Base-by-base conservation (phyloP, 306 rosid species). In the Vigna hirtella region DNA sequence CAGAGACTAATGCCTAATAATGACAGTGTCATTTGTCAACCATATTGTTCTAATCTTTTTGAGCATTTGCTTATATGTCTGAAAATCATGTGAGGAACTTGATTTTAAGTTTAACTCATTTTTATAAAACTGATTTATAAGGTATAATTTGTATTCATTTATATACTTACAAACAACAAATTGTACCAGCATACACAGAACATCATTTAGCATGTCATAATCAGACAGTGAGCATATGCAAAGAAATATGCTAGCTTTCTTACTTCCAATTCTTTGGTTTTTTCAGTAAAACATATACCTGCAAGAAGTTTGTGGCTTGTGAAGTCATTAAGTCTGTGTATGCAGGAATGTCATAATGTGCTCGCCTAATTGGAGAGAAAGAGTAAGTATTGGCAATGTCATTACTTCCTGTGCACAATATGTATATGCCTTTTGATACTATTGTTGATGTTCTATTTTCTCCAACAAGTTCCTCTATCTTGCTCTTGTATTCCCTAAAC, bases 361-460 rank as follows among this genome's bases (percentile, higher is more conserved):
- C 4, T 36, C 66, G 68, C 77, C 95, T 84, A 13, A 84, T 68
- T 53, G 56, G 42, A 5, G 42, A 36, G 2, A 36, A 6, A 6
- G 9, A 9, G 32, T 88, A 91, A 64, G 92, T 93, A 58, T 87
- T 88, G 5, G 93, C 90, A 38, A 93, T 83, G 82, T 91, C 98
- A 69, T 93, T 77, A 49, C 88, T 84, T 64, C 98, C 93, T 1
- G 62, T 3, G 82, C 89, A 83, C 70, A 89, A 73, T 1, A 88
- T 30, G 73, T 82, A 85, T 76, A 91, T 17, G 83, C 93, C 85
- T 59, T 90, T 86, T 3, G 91, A 78, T 34, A 93, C 0, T 36
- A 86, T 90, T 52, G 10, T 43, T 0, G 53, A 48, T 1, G 81
- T 40, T 34, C 76, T 87, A 50, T 50, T 77, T 71, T 71, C 88